Evolutionary conservation across 2,329 filamentous ascomycete species (phyloP), one percentile per base, ranked within the genome.

Genomic region (Beauveria rudraprayagi): DNA sequence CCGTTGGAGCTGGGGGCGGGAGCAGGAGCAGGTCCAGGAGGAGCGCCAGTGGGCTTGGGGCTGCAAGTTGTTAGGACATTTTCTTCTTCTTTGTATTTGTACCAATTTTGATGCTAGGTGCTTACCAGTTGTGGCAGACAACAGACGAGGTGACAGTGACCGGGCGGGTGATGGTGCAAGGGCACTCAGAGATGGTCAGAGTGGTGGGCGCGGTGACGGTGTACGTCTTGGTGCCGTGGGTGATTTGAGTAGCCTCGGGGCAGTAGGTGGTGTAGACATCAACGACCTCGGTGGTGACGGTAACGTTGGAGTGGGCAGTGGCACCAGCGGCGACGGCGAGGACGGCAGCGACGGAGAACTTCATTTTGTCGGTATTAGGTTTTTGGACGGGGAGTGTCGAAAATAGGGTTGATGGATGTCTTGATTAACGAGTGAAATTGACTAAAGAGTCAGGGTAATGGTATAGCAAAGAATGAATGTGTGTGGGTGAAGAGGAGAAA

Each of bases 201-300:
- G 84, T 87, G 73, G 85, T 87, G 72, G 86, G 76, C 82, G 84
- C 77, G 66, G 85, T 85, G 76, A 91, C 78, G 68, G 82, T 87
- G 81, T 88, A 89, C 76, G 86, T 89, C 73, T 81, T 78, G 75
- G 75, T 78, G 72, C 80, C 82, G 77, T 88, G 79, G 70, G 81
- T 83, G 75, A 90, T 75, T 68, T 78, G 74, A 68, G 88, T 90
- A 66, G 88, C 73, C 67, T 71, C 78, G 24, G 88, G 87, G 84
- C 89, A 91, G 84, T 81, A 90, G 71, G 88, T 91, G 76, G 82
- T 85, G 78, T 83, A 83, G 62, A 78, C 75, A 62, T 84, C 85
- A 66, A 90, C 82, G 66, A 85, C 77, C 80, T 88, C 83, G 76
- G 80, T 80, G 74, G 41, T 30, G 63, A 83, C 83, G 72, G 77